Evolutionary conservation across 805 yeast species (phyloP).

Genomic region (Scheffersomyces amazonensis): DNA sequence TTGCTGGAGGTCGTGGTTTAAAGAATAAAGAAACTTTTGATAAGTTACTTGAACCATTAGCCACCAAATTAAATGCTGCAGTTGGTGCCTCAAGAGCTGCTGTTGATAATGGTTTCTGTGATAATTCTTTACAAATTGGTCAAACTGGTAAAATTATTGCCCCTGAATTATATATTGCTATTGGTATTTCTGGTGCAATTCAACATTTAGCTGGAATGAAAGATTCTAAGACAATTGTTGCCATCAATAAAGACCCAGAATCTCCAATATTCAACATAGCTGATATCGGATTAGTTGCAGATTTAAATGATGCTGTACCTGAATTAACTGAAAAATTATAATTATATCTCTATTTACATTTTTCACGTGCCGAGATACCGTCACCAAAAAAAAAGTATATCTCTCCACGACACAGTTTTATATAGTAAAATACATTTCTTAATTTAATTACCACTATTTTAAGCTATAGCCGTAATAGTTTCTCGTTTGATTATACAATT

Average conservation of each 20-base stretch:
- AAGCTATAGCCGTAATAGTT: no score
- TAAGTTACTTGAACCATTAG: constrained; percentile 72
- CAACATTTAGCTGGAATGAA: constrained; percentile 99
- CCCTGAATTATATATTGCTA: constrained; percentile 89
- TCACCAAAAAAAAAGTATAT: no score
- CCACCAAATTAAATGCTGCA: constrained; percentile 82
- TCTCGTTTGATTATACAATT: no score
- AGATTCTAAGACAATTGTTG: constrained; percentile 89
- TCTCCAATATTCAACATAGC: constrained; percentile 92
- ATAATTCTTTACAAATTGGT: constrained; percentile 94
- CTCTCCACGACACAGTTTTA: no score
- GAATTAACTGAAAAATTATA: constrained; percentile 76
- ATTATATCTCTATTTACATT: no score
- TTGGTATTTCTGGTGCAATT: constrained; percentile 95
- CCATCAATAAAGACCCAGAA: constrained; percentile 91
- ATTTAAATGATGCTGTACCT: constrained; percentile 82
- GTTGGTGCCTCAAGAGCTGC: constrained; percentile 99
- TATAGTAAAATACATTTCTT: no score
- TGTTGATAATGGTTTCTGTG: constrained; percentile 93
- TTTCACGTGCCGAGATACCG: no score
- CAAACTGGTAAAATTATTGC: constrained; percentile 98
- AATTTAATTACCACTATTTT: no score
- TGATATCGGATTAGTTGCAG: constrained; percentile 88
- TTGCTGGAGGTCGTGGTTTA: constrained; percentile 93
- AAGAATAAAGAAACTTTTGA: constrained; percentile 88